These are phyloP conservation scores for Flaveria robusta DNA, from an alignment of 129 eudicot species.

Conservation along the genomic window DNA sequence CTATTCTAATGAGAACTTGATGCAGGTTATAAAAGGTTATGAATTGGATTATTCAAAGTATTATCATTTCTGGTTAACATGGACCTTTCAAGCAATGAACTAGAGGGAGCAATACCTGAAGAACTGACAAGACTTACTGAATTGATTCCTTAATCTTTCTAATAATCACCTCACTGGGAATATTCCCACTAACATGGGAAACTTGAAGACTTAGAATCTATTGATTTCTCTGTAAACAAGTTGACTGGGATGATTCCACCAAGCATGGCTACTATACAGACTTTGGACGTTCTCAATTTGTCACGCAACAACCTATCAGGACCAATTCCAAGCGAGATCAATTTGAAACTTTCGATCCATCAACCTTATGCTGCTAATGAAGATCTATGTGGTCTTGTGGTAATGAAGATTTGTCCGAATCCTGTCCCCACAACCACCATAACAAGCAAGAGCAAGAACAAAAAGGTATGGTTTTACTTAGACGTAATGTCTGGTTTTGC, in stretches of 20 bases:
- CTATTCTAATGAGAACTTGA: not conserved
- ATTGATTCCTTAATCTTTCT: conserved; percentile 29
- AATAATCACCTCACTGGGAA: conserved; percentile 23
- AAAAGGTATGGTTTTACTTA: conserved; percentile 6
- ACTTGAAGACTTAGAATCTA: conserved; percentile 19
- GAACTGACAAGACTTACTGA: conserved; percentile 5
- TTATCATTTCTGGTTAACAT: not conserved
- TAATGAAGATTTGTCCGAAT: not conserved
- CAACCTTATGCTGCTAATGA: not conserved
- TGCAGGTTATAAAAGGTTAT: conserved; percentile 29
- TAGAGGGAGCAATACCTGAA: conserved; percentile 24
- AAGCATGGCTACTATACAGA: conserved; percentile 8
- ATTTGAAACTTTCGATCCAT: not conserved
- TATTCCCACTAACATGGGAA: conserved; percentile 31
- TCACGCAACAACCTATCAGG: conserved; percentile 13
- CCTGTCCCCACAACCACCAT: not conserved
- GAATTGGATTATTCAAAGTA: not conserved
- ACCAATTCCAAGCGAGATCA: not conserved
- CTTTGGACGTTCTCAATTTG: conserved; percentile 13
- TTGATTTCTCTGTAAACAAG: conserved; percentile 28
- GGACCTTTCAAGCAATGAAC: conserved; percentile 29
- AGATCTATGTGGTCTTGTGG: not conserved
- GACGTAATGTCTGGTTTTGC: conserved; percentile 18
- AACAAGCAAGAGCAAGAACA: not conserved
- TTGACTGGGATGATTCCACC: conserved; percentile 33